These are phyloP conservation scores for Closterium sp. DNA, from an alignment of 139 green algal genomes.

Conservation along the genomic window DNA sequence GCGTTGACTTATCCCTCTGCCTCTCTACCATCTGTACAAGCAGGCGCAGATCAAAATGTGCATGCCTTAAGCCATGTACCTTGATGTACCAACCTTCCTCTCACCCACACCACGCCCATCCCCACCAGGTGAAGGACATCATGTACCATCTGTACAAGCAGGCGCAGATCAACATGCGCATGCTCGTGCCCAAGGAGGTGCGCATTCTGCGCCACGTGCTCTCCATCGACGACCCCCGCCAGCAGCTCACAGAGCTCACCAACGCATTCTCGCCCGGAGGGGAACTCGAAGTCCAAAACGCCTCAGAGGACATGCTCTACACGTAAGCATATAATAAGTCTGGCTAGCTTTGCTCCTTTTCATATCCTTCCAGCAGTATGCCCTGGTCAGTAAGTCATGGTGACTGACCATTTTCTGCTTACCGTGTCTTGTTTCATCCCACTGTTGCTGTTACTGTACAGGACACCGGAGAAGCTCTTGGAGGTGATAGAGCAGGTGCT, in stretches of 20 bases:
- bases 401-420: neutral
- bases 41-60: conserved; percentile 18
- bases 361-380: neutral
- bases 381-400: neutral
- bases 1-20: too few relatives aligned
- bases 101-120: too few relatives aligned
- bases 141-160: conserved; percentile 57
- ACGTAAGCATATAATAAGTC: neutral
- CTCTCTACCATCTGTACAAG: conserved; percentile 49
- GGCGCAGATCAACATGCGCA: conserved; percentile 36
- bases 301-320: conserved; percentile 37
- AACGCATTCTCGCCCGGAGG: conserved; percentile 66
- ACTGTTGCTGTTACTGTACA: conserved; percentile 6
- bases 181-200: conserved; percentile 73
- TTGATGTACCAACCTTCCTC: too few relatives aligned
- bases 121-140: conserved; percentile 57
- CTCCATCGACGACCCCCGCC: conserved; percentile 47
- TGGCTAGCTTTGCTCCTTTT: neutral
- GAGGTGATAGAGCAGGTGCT: conserved; percentile 19
- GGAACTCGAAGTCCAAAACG: conserved; percentile 27
- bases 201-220: conserved; percentile 84
- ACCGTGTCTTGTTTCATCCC: neutral
- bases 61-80: too few relatives aligned
- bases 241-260: conserved; percentile 58
- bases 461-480: conserved; percentile 25